Base-by-base conservation (phyloP, 1,284 basidiomycete genomes). In the Ustilago curta region DNA sequence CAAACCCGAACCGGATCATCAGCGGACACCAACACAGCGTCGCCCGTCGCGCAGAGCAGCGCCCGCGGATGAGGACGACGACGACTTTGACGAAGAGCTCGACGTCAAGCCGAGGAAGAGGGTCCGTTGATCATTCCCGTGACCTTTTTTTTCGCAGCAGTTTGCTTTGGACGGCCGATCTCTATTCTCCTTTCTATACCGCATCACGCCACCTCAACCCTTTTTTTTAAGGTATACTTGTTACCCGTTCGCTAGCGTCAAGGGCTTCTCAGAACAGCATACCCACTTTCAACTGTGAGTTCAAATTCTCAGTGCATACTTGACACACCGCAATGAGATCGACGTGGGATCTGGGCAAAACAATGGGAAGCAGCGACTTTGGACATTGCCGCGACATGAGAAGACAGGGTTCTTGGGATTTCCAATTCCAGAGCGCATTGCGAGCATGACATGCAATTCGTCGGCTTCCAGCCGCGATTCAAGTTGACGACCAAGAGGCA, bases 41-140 rank as follows among this genome's bases (percentile, higher is more conserved):
- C 54, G 40, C 11, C 9, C 47, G 5, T 18, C 39, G n/a, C 55
- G 45, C 39, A 43, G 44, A 19, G 39, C 44, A 19, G 29, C 29
- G 18, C 42, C 19, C 2, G 11, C 19, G 16, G 14, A 54, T 4
- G 27, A 65, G 9, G 40, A 52, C 8, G 39, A 23, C 7, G 53
- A 53, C 4, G 40, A 54, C 44, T 45, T 27, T 40, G 58, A 65
- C 12, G 50, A 70, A 27, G 55, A 69, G 45, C 44, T 47, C 12
- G 61, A 63, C 16, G 40, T 59, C 56, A 60, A 55, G 50, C 54
- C 57, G 14, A 61, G 60, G 16, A 60, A 64, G 19, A 52, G 68
- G 3, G 61, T 52, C 8, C 61, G 56, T 40, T 69, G 51, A 59
- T 25, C 21, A n/a, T n/a, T n/a, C n/a, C n/a, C n/a, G n/a, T n/a